phyloP scores from a whole-genome alignment of 2,329 filamentous ascomycete species.

The Kalaharituber pfeilii region DNA sequence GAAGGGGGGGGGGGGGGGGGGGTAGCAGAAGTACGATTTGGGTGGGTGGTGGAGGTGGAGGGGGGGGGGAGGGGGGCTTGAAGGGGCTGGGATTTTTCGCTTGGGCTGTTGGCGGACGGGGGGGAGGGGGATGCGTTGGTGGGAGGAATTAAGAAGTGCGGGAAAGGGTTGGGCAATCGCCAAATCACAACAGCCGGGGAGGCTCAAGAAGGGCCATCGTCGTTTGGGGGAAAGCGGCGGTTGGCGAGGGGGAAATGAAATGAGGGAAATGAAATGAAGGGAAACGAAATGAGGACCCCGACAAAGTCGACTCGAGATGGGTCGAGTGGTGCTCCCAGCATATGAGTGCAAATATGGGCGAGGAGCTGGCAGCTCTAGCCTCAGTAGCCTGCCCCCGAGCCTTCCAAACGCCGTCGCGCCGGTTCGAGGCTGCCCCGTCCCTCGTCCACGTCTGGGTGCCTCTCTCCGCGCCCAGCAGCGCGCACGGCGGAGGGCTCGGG shows the following conservation, averaged over 20 bases:
- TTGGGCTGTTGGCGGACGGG: not conserved
- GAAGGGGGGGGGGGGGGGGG: not conserved
- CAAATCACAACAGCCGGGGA: conserved; percentile 1
- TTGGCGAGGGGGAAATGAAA: conserved; percentile 3
- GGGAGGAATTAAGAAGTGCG: not conserved
- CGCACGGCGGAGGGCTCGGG: no score
- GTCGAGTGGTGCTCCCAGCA: no score
- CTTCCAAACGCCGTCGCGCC: no score
- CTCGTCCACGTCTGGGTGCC: no score
- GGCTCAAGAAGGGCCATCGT: not conserved
- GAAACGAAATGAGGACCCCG: conserved; percentile 5
- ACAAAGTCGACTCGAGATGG: not conserved
- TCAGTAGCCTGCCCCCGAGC: no score
- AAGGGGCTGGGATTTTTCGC: not conserved
- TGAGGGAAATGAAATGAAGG: conserved; percentile 6
- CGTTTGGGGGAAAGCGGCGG: not conserved
- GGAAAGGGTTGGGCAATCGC: not conserved
- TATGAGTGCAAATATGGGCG: no score
- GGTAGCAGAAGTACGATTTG: not conserved
- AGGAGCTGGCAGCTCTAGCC: no score
- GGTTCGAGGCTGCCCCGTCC: no score
- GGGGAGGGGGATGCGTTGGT: not conserved
- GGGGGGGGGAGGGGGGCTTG: not conserved
- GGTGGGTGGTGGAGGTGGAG: not conserved
- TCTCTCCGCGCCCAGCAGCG: no score